Base-by-base conservation (phyloP, 192 early-diverging fungal genomes). In the Backusella mclennaniae region DNA sequence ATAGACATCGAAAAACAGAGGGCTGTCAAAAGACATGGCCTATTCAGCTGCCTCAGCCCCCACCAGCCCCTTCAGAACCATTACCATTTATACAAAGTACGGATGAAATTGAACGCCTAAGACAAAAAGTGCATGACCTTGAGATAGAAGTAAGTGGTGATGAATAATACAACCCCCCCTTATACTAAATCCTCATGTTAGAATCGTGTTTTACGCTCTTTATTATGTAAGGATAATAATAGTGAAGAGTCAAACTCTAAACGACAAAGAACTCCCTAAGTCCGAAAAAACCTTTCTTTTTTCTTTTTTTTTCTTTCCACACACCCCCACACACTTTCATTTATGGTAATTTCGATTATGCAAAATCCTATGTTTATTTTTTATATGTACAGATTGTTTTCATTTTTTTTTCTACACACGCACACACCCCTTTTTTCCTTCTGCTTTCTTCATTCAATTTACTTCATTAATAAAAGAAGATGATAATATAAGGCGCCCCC, bases 1-100 rank as follows among this genome's bases (percentile, higher is more conserved):
- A 87, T 79, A 80, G 88, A 59, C 88, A 89, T 69, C 78, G 79
- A 42, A 79, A 85, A 35, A 82, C 88, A n/a, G 88, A 89, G 67
- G 71, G 77, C 11, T 53, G 35, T 31, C 21, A 66, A 35, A 35
- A 11, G 26, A 26, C 41, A 15, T 74, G 56, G n/a, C 63, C 41
- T 23, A 19, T 35, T 26, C 67, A 76, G 4, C 73, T 73, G 21
- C 49, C 26, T 56, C 44, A 59, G 21, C 49, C 71, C 31, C 69
- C 63, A 66, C 49, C 68, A 59, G 35, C 71, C 38, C 44, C 73
- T 35, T 39, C 67, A 66, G 42, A 26, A 63, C 67, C 53, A 29
- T 71, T 79, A 23, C 73, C 73, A 23, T 39, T 69, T 44, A 74
- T 67, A 44, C 44, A 74, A 53, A 69, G 52, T 46, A 69, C 73